These are phyloP conservation scores for Penicillium cinerascens DNA, from an alignment of 495 filamentous ascomycete genomes.

Conservation along the genomic window DNA sequence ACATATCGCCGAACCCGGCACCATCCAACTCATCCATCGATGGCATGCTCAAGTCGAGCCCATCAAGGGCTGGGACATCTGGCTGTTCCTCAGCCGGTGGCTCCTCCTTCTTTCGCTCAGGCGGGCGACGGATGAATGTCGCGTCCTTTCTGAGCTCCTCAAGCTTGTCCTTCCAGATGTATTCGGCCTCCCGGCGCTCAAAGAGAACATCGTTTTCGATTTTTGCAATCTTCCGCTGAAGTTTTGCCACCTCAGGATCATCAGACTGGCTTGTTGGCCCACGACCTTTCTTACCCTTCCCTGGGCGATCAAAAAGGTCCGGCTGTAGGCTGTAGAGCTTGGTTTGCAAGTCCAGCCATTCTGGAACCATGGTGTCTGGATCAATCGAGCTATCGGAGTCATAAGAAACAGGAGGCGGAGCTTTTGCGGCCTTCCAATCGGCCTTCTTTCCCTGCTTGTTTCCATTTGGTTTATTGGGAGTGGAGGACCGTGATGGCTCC, in stretches of 20 bases:
- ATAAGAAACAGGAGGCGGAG: conserved; percentile 26
- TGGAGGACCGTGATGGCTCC: conserved; percentile 32
- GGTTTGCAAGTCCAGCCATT: conserved; percentile 67
- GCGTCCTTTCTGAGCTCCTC: conserved; percentile 62
- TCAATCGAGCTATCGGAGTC: conserved; percentile 56
- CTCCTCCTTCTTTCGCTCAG: conserved; percentile 27
- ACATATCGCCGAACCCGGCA: conserved; percentile 63
- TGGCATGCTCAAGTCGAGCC: conserved; percentile 36
- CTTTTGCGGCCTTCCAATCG: conserved; percentile 25
- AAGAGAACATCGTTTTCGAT: conserved; percentile 86
- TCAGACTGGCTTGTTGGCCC: conserved; percentile 22
- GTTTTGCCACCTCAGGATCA: conserved; percentile 53
- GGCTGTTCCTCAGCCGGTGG: conserved; percentile 13
- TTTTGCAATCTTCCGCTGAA: conserved; percentile 66
- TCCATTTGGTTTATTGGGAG: conserved; percentile 23
- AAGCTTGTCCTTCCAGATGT: conserved; percentile 64
- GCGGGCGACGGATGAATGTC: conserved; percentile 32
- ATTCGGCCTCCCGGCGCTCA: conserved; percentile 71
- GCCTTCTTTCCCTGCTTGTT: conserved; percentile 29
- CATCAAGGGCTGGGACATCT: background rate
- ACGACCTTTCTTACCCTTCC: conserved; percentile 42
- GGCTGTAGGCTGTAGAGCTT: conserved; percentile 70
- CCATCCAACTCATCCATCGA: conserved; percentile 52
- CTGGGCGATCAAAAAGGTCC: conserved; percentile 47
- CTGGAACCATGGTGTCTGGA: conserved; percentile 71